Percentiles rank a stretch among this genome's conserved stretches.
These are phyloP conservation scores for Datisca glomerata DNA, from an alignment of 306 rosid genomes.

Conservation along the genomic window DNA sequence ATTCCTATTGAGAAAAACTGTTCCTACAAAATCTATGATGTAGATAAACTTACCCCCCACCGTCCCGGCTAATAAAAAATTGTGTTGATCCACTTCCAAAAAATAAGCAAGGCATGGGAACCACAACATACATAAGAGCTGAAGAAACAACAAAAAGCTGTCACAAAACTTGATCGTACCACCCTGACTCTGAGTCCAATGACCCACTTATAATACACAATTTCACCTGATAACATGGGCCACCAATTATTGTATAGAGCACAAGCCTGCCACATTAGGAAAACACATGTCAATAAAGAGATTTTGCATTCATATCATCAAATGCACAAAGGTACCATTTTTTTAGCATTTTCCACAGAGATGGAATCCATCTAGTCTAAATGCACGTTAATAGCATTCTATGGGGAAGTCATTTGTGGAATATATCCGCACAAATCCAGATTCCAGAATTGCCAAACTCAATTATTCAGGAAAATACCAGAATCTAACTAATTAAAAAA, in stretches of 20 bases:
- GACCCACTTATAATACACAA: slow-evolving; percentile 1
- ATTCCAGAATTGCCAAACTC: too few species aligned
- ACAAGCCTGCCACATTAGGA: slow-evolving; percentile 61
- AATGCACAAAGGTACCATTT: neutral
- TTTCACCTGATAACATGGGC: slow-evolving; percentile 91
- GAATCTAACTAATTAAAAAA: too few species aligned
- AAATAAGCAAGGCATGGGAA: slow-evolving; percentile 97
- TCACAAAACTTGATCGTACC: neutral
- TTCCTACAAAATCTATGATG: too few species aligned
- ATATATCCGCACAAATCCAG: too few species aligned
- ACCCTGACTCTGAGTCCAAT: slow-evolving; percentile 4
- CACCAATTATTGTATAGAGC: slow-evolving; percentile 94
- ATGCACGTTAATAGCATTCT: too few species aligned
- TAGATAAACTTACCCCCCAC: slow-evolving; percentile 48
- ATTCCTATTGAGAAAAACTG: too few species aligned
- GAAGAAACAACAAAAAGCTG: slow-evolving; percentile 27
- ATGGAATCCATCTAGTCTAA: too few species aligned
- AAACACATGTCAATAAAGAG: slow-evolving; percentile 7
- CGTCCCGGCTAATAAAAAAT: slow-evolving; percentile 59
- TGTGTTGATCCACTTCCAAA: slow-evolving; percentile 94
- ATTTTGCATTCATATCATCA: too few species aligned
- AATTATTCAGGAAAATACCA: too few species aligned
- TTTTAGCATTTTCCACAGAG: too few species aligned
- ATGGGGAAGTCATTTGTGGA: too few species aligned
- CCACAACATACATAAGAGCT: slow-evolving; percentile 89